Conservation (phyloP, 345 rosid species). For the Cardiospermum halicacabum region DNA sequence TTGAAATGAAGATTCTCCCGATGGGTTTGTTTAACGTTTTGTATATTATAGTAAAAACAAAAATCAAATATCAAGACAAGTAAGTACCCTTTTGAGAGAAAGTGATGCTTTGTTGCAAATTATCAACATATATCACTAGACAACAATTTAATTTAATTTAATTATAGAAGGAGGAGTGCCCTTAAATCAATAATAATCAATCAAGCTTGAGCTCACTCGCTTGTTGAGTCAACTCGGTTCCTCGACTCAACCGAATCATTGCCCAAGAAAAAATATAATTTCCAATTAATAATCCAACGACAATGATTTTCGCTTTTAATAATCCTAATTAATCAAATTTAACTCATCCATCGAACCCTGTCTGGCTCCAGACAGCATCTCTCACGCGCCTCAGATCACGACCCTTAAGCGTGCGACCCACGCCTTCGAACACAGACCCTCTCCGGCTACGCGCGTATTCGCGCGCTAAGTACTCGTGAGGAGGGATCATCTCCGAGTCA, state of each 20-base stretch:
- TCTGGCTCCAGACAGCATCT: conserved; percentile 92
- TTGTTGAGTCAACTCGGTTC: conserved; percentile 23
- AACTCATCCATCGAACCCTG: conserved; percentile 58
- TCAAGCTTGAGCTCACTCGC: conserved; percentile 40
- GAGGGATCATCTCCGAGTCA: conserved; percentile 74
- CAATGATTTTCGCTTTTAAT: background rate
- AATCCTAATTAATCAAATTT: background rate
- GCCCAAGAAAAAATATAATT: conserved; percentile 18
- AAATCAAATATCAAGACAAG: background rate
- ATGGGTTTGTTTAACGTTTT: too few relatives aligned
- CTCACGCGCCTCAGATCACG: conserved; percentile 89
- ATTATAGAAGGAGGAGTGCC: background rate
- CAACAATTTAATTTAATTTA: conserved; percentile 3
- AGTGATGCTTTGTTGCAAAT: background rate
- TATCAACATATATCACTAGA: background rate
- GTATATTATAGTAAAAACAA: background rate
- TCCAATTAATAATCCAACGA: conserved; percentile 2
- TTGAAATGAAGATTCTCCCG: too few relatives aligned
- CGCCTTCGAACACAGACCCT: conserved; percentile 74
- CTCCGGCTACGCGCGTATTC: conserved; percentile 43
- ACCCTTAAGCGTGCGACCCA: conserved; percentile 88
- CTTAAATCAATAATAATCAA: conserved; percentile 11
- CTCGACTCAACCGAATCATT: conserved; percentile 39
- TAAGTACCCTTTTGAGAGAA: background rate
- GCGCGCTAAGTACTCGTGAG: conserved; percentile 89